These are phyloP conservation scores for Arthrobotrys pseudoclavata DNA, from an alignment of 2,329 filamentous ascomycete genomes.

Conservation along the genomic window DNA sequence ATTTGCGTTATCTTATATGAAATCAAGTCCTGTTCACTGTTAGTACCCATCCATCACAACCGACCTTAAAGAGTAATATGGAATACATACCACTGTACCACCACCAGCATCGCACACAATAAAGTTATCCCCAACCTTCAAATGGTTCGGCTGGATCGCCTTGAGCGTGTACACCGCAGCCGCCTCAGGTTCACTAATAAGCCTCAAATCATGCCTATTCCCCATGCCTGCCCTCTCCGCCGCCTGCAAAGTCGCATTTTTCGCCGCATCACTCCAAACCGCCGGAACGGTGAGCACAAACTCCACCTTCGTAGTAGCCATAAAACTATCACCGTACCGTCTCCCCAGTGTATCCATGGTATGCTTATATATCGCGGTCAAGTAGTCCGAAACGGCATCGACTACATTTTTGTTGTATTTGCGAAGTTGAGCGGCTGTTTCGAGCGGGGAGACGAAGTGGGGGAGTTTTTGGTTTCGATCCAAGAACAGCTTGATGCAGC, in stretches of 20 bases:
- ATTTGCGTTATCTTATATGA: conserved; percentile 84
- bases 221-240: conserved; percentile 85
- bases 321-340: conserved; percentile 82
- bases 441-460: conserved; percentile 82
- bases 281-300: conserved; percentile 86
- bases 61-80: background rate
- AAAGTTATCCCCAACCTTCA: conserved; percentile 74
- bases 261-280: conserved; percentile 88
- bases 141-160: conserved; percentile 61
- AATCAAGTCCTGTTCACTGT: conserved; percentile 70
- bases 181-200: conserved; percentile 63
- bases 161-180: conserved; percentile 62
- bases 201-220: conserved; percentile 63
- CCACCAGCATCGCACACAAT: conserved; percentile 73
- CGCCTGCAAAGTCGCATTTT: conserved; percentile 83
- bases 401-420: conserved; percentile 81
- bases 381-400: conserved; percentile 83
- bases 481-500: conserved; percentile 87
- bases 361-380: conserved; percentile 81
- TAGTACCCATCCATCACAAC: conserved; percentile 9
- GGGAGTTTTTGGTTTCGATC: conserved; percentile 84
- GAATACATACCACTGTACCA: conserved; percentile 72
- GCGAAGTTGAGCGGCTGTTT: conserved; percentile 82
- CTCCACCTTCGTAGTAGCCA: conserved; percentile 80
- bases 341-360: conserved; percentile 82